Evolutionary conservation across 306 rosid species (phyloP).

Genomic region (Vigna hirtella): DNA sequence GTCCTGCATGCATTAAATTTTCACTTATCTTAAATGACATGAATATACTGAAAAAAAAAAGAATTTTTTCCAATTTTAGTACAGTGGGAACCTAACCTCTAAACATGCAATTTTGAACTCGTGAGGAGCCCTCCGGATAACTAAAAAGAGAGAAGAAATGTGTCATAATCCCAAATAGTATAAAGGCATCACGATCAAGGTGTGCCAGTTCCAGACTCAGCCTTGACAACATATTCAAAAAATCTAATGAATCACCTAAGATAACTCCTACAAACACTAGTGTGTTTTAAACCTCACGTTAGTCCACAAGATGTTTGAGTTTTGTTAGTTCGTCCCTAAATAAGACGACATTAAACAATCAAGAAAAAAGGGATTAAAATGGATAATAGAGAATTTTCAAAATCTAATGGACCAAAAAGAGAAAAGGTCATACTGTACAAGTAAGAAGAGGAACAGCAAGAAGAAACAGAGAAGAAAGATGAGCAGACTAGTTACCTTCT

Average conservation of each 20-base stretch:
- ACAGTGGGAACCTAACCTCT: slow-evolving; percentile 68
- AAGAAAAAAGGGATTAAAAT: neutral
- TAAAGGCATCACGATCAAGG: neutral
- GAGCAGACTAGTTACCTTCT: slow-evolving; percentile 69
- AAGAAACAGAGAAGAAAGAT: slow-evolving; percentile 28
- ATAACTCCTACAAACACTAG: neutral
- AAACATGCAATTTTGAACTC: slow-evolving; percentile 97
- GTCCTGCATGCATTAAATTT: slow-evolving; percentile 62
- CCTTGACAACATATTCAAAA: neutral
- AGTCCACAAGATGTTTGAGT: neutral
- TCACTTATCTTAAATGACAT: slow-evolving; percentile 25
- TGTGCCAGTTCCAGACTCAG: neutral
- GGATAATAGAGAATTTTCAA: neutral
- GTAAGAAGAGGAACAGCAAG: neutral
- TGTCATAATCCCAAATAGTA: slow-evolving; percentile 35
- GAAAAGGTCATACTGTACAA: neutral
- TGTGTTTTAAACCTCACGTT: neutral
- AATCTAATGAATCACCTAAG: neutral
- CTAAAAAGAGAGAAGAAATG: slow-evolving; percentile 54
- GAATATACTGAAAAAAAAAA: slow-evolving; percentile 14
- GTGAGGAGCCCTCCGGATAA: slow-evolving; percentile 95
- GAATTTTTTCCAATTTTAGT: slow-evolving; percentile 31
- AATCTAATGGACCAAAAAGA: neutral
- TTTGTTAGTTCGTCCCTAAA: neutral
- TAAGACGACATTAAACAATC: neutral